A percentile compares a stretch with the other conserved stretches of the same genome.
These are phyloP conservation scores for Zopfia rhizophila DNA, from an alignment of 2,329 filamentous ascomycete species.

Conservation along the genomic window DNA sequence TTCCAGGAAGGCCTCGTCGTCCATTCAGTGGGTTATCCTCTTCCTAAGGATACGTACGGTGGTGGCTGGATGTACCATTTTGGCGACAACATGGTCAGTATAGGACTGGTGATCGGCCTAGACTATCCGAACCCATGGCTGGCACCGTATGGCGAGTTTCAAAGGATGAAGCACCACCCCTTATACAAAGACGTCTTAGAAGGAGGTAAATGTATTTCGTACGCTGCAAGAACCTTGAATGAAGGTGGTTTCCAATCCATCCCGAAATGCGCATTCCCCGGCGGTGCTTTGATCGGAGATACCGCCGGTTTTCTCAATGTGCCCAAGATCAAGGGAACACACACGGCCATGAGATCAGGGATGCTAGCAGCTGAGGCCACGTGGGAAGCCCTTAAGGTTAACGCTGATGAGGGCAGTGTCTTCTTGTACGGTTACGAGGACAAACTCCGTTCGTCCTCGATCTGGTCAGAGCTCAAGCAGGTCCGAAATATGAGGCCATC, in stretches of 20 bases:
- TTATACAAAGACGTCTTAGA: slow-evolving; percentile 87
- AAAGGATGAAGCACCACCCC: slow-evolving; percentile 99
- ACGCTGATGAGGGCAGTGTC: slow-evolving; percentile 72
- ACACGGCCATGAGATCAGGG: slow-evolving; percentile 96
- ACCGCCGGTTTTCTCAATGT: slow-evolving; percentile 97
- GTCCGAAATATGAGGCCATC: slow-evolving; percentile 98
- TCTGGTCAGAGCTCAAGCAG: slow-evolving; percentile 94
- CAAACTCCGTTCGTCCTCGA: slow-evolving; percentile 81
- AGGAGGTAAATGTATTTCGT: slow-evolving; percentile 96
- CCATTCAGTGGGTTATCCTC: slow-evolving; percentile 92
- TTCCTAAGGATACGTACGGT: slow-evolving; percentile 89
- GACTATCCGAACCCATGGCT: slow-evolving; percentile 98
- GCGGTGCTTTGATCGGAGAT: slow-evolving; percentile 94
- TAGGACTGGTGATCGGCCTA: slow-evolving; percentile 90
- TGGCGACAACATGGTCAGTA: slow-evolving; percentile 92
- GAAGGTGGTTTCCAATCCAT: slow-evolving; percentile 98
- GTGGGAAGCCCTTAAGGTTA: slow-evolving; percentile 74
- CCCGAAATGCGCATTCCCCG: slow-evolving; percentile 95
- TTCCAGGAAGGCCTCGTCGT: slow-evolving; percentile 86
- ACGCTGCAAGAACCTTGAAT: slow-evolving; percentile 88
- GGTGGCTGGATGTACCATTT: slow-evolving; percentile 99
- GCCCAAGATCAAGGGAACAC: slow-evolving; percentile 97
- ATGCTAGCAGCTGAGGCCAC: slow-evolving; percentile 96
- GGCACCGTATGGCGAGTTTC: slow-evolving; percentile 94
- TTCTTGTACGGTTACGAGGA: slow-evolving; percentile 97